Evolutionary conservation across 2,329 filamentous ascomycete species (phyloP).

Genomic region (Colletotrichum tamarilloi): DNA sequence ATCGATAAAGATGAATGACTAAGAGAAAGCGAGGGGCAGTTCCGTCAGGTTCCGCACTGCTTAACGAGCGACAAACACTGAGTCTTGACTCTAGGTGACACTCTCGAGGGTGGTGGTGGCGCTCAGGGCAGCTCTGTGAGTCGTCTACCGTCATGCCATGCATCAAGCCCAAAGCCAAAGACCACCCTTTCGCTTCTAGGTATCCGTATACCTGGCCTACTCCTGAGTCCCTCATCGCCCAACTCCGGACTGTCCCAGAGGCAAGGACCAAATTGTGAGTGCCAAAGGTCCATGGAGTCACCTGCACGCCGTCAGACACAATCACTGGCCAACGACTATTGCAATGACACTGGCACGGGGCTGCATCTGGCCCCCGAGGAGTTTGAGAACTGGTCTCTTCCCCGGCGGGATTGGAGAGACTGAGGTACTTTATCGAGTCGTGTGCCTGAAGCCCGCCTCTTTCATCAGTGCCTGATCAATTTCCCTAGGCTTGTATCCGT

Average conservation of each 20-base stretch:
- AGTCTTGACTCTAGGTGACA: not conserved
- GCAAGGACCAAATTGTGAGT: not conserved
- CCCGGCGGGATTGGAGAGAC: not conserved
- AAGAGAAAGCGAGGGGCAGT: not conserved
- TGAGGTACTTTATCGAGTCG: not conserved
- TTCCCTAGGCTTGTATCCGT: not conserved
- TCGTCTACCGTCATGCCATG: constrained; percentile 9
- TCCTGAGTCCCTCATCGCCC: not conserved
- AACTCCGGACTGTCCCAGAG: not conserved
- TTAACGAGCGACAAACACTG: not conserved
- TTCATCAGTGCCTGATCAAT: not conserved
- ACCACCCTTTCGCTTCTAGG: not conserved
- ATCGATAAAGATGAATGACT: constrained; percentile 21
- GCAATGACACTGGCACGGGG: constrained; percentile 23
- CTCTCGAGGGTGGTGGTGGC: constrained; percentile 3
- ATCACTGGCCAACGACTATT: not conserved
- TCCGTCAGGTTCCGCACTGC: constrained; percentile 2
- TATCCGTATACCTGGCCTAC: too few relatives aligned
- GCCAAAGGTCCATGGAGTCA: constrained; percentile 12
- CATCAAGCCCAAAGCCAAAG: not conserved
- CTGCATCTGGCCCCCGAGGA: not conserved
- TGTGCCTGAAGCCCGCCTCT: not conserved
- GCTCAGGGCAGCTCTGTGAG: constrained; percentile 27
- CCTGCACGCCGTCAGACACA: constrained; percentile 16
- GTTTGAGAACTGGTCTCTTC: not conserved